Evolutionary conservation across 768 basidiomycete species (phyloP).

Genomic region (Termitomyces sp.): DNA sequence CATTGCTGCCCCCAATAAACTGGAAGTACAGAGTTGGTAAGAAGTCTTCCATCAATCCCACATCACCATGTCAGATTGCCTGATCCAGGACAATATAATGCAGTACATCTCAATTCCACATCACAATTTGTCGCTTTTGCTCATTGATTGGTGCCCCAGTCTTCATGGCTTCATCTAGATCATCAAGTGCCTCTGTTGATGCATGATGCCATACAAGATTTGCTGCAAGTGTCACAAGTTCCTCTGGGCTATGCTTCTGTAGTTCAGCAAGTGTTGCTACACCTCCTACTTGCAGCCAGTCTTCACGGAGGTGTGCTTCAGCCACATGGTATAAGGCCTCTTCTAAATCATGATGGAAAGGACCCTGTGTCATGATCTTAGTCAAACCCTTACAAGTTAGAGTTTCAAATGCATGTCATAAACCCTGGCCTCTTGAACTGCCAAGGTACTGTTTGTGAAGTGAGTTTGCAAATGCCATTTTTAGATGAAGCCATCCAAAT

Average conservation of each 20-base stretch:
- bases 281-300: constrained; percentile 24
- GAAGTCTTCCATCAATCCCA: constrained; percentile 1
- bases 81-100: constrained; percentile 31
- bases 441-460: constrained; percentile 41
- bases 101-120: constrained; percentile 34
- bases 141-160: constrained; percentile 13
- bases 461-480: too few species aligned
- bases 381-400: constrained; percentile 27
- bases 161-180: constrained; percentile 4
- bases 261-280: constrained; percentile 25
- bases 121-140: constrained; percentile 20
- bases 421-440: constrained; percentile 20
- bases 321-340: constrained; percentile 32
- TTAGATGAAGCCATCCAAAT: too few species aligned
- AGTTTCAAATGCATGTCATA: constrained; percentile 27
- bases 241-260: constrained; percentile 18
- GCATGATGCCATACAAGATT: constrained; percentile 23
- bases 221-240: constrained; percentile 24
- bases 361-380: constrained; percentile 21
- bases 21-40: too few species aligned
- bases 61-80: constrained; percentile 31
- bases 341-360: constrained; percentile 30
- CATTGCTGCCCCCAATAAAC: too few species aligned
- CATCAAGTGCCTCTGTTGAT: constrained; percentile 24
- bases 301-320: constrained; percentile 32